Percentiles rank a stretch among this genome's conserved stretches.
Conservation (phyloP, 2,329 filamentous ascomycete species). For the Claviceps quebecensis region DNA sequence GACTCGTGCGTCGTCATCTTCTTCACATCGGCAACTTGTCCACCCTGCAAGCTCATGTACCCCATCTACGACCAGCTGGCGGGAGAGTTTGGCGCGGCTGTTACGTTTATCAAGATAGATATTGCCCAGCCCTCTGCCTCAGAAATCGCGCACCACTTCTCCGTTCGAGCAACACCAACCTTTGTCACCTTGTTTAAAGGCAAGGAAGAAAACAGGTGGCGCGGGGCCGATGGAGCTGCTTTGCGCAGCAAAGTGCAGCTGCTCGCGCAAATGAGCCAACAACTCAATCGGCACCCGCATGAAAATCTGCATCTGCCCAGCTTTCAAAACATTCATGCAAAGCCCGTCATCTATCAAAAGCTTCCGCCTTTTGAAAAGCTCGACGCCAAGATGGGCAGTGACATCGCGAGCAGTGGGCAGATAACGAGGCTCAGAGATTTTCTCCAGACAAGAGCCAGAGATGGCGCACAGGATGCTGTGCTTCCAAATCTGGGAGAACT, state of each 20-base stretch:
- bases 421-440: slow-evolving; percentile 56
- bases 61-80: slow-evolving; percentile 72
- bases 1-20: slow-evolving; percentile 69
- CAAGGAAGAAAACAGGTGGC: slow-evolving; percentile 65
- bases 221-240: slow-evolving; percentile 54
- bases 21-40: slow-evolving; percentile 81
- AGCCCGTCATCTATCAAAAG: slow-evolving; percentile 62
- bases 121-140: slow-evolving; percentile 50
- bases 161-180: slow-evolving; percentile 67
- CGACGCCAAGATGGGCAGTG: slow-evolving; percentile 56
- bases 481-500: slow-evolving; percentile 59
- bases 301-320: slow-evolving; percentile 54
- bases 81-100: slow-evolving; percentile 52
- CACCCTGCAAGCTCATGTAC: slow-evolving; percentile 72
- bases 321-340: slow-evolving; percentile 47
- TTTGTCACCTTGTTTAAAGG: slow-evolving; percentile 77
- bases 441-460: slow-evolving; percentile 45
- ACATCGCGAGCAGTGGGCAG: slow-evolving; percentile 39
- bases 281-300: slow-evolving; percentile 55
- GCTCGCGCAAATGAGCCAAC: slow-evolving; percentile 60
- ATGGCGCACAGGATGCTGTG: slow-evolving; percentile 49
- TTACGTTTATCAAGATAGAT: slow-evolving; percentile 71
- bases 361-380: slow-evolving; percentile 74
- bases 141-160: slow-evolving; percentile 50
- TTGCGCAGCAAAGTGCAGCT: slow-evolving; percentile 60